Conservation (phyloP, 495 filamentous ascomycete genomes). For the Aspergillus ostianus region DNA sequence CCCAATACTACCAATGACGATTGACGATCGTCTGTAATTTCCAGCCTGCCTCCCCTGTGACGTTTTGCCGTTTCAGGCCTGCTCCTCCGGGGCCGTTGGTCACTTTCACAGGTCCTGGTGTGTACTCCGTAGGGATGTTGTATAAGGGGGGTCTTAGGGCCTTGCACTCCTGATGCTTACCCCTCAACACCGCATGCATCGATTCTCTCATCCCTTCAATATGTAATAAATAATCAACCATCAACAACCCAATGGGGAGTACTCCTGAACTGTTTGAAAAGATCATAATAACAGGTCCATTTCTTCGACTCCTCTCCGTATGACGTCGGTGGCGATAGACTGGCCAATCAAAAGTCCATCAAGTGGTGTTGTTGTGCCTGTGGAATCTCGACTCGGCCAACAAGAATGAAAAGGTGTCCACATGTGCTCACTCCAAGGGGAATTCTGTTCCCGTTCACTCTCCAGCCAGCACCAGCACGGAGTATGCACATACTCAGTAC, state of each 20-base stretch:
- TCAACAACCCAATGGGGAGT: no score
- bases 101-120: no score
- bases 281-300: no score
- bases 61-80: slow-evolving; percentile 15
- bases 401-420: slow-evolving; percentile 5
- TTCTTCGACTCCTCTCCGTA: slow-evolving; percentile 3
- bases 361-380: not conserved
- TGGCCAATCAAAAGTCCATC: not conserved
- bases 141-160: no score
- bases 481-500: no score
- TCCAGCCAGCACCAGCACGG: no score
- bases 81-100: slow-evolving; percentile 5
- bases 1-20: slow-evolving; percentile 2
- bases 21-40: not conserved
- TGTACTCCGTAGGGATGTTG: no score
- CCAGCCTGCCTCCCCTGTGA: slow-evolving; percentile 4
- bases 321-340: slow-evolving; percentile 12
- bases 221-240: no score
- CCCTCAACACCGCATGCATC: no score
- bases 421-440: not conserved
- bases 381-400: not conserved
- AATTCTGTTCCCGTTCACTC: not conserved
- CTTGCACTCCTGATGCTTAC: no score
- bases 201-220: no score
- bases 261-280: no score